phyloP scores from a whole-genome alignment of 2,329 filamentous ascomycete species.

The Cryphonectria nitschkei region DNA sequence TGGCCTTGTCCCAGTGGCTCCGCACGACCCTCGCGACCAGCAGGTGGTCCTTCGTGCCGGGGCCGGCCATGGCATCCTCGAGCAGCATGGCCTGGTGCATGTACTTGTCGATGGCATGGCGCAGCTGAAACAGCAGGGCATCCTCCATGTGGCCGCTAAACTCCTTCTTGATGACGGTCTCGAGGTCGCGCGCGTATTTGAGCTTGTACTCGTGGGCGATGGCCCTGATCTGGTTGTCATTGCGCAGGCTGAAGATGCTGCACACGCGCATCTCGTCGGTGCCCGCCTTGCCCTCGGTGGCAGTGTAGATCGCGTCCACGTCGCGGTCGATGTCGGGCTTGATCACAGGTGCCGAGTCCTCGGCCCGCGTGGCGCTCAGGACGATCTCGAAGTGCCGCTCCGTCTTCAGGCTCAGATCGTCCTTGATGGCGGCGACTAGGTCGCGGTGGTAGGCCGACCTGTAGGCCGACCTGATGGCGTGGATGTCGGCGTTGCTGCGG shows the following conservation, averaged over 20 bases:
- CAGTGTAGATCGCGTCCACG: constrained; percentile 74
- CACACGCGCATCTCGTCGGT: constrained; percentile 79
- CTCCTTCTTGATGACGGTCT: constrained; percentile 73
- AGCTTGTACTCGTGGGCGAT: constrained; percentile 76
- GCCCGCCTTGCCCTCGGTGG: constrained; percentile 73
- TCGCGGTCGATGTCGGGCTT: constrained; percentile 76
- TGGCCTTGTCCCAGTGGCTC: constrained; percentile 78
- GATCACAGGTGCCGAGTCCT: constrained; percentile 76
- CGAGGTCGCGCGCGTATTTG: constrained; percentile 71
- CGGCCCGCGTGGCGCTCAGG: constrained; percentile 71
- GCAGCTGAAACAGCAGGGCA: constrained; percentile 79
- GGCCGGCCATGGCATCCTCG: constrained; percentile 85
- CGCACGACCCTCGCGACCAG: constrained; percentile 79
- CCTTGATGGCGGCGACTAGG: constrained; percentile 73
- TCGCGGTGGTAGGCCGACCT: constrained; percentile 65
- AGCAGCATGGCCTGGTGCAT: constrained; percentile 81
- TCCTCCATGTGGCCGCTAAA: constrained; percentile 94
- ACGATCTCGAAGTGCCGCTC: constrained; percentile 85
- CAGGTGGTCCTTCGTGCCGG: constrained; percentile 84
- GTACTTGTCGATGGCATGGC: constrained; percentile 75
- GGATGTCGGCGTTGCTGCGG: constrained; percentile 84
- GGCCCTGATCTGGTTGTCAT: constrained; percentile 81
- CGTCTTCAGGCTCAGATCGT: constrained; percentile 84
- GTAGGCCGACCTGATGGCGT: constrained; percentile 83
- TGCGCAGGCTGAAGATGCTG: constrained; percentile 74